phyloP scores from a whole-genome alignment of 2,329 filamentous ascomycete species.

The Talaromyces sp. region DNA sequence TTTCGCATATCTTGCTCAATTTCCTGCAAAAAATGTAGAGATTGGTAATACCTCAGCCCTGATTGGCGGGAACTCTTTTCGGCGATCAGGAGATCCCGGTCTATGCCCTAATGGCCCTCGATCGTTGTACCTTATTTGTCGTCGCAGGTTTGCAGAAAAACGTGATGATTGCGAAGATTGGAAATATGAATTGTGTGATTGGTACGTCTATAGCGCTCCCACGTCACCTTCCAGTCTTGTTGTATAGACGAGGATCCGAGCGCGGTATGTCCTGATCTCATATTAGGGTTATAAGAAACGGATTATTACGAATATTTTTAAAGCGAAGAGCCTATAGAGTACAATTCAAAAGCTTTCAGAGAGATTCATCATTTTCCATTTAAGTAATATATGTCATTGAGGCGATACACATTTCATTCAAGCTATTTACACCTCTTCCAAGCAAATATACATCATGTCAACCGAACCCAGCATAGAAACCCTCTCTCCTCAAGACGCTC shows the following conservation, averaged over 20 bases:
- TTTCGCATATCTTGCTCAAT: neutral
- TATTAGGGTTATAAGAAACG: neutral
- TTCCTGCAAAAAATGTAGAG: too few relatives aligned
- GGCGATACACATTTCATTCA: too few relatives aligned
- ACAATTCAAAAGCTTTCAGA: neutral
- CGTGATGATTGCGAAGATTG: neutral
- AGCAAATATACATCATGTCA: too few relatives aligned
- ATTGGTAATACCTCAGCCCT: neutral
- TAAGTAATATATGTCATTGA: too few relatives aligned
- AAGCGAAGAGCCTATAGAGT: neutral
- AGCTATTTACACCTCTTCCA: too few relatives aligned
- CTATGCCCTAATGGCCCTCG: neutral
- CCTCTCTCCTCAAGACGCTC: slow-evolving; percentile 7
- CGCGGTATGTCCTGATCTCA: neutral
- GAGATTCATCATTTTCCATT: too few relatives aligned
- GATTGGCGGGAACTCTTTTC: neutral
- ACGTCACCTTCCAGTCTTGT: neutral
- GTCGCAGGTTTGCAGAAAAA: neutral
- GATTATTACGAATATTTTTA: neutral
- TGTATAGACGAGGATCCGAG: neutral
- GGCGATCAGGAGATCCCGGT: neutral
- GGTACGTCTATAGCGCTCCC: neutral
- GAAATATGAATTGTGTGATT: neutral
- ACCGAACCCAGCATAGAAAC: slow-evolving; percentile 1
- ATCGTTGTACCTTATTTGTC: neutral